Conservation (phyloP, 2,329 filamentous ascomycete species). For the Myriosclerotinia duriaeana region DNA sequence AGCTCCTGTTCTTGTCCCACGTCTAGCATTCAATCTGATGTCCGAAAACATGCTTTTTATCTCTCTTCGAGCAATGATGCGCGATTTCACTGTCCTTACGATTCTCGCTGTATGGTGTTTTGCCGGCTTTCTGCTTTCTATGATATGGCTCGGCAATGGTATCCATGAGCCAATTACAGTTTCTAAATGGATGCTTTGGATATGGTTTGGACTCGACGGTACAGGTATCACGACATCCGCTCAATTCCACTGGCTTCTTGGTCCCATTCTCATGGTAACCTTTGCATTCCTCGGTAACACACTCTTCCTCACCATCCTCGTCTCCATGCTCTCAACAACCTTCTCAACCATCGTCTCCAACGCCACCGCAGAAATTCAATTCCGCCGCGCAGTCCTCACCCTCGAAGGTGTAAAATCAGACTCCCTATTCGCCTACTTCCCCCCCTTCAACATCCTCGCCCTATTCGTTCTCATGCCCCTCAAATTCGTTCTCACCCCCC, state of each 20-base stretch:
- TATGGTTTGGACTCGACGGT: constrained; percentile 84
- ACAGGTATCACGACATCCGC: constrained; percentile 53
- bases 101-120: constrained; percentile 80
- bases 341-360: constrained; percentile 77
- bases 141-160: constrained; percentile 74
- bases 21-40: constrained; percentile 78
- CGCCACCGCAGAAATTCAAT: constrained; percentile 80
- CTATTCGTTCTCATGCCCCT: constrained; percentile 72
- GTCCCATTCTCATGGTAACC: constrained; percentile 75
- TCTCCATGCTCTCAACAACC: constrained; percentile 83
- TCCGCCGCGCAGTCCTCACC: constrained; percentile 75
- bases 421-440: constrained; percentile 61
- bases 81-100: constrained; percentile 77
- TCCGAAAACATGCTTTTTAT: constrained; percentile 84
- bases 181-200: constrained; percentile 88
- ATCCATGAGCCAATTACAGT: constrained; percentile 65
- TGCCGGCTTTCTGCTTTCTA: constrained; percentile 73
- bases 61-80: constrained; percentile 79
- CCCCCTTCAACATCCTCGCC: constrained; percentile 80
- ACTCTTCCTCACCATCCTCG: constrained; percentile 82
- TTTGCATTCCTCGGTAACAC: constrained; percentile 87
- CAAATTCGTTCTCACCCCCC: constrained; percentile 73
- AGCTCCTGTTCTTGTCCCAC: constrained; percentile 73
- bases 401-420: constrained; percentile 85
- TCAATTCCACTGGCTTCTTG: constrained; percentile 77